A percentile compares a stretch with the other conserved stretches of the same genome.
Evolutionary conservation across 164 flowering plant genomes (phyloP).

Genomic region (Buxus sempervirens): DNA sequence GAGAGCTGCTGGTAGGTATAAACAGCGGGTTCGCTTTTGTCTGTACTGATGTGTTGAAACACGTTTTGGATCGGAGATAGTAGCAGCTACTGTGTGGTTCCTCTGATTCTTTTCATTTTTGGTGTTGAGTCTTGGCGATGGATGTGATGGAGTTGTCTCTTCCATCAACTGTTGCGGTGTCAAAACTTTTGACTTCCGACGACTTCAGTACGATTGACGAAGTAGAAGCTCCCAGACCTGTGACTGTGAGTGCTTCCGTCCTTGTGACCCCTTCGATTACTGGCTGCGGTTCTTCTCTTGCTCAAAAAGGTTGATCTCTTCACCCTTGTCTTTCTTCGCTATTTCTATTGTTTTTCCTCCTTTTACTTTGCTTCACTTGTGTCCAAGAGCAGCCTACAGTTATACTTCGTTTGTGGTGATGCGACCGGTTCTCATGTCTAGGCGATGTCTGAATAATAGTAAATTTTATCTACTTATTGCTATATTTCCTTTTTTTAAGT

Average conservation of each 20-base stretch:
- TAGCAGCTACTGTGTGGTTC: background rate
- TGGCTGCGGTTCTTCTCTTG: constrained; percentile 7
- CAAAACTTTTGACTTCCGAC: constrained; percentile 14
- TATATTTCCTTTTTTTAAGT: too few relatives aligned
- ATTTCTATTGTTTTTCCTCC: background rate
- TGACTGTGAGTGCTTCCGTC: background rate
- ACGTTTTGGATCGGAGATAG: constrained; percentile 1
- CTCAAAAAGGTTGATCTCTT: constrained; percentile 6
- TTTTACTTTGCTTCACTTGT: background rate
- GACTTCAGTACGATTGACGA: constrained; percentile 14
- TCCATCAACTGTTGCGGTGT: constrained; percentile 12
- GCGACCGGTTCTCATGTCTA: background rate
- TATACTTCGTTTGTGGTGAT: background rate
- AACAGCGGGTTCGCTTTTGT: background rate
- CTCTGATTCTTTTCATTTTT: background rate
- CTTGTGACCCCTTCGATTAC: constrained; percentile 6
- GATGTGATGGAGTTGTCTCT: constrained; percentile 16
- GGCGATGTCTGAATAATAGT: too few relatives aligned
- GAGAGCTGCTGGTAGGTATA: constrained; percentile 9
- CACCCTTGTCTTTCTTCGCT: background rate
- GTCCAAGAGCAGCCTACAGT: too few relatives aligned
- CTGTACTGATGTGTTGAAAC: background rate
- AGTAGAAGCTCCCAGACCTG: constrained; percentile 1
- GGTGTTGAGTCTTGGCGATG: constrained; percentile 9
- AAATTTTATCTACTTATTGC: too few relatives aligned